Percentiles rank a stretch among this genome's conserved stretches.
These are phyloP conservation scores for Oryza rufipogon DNA, from an alignment of 176 grass and related monocot species.

Conservation along the genomic window DNA sequence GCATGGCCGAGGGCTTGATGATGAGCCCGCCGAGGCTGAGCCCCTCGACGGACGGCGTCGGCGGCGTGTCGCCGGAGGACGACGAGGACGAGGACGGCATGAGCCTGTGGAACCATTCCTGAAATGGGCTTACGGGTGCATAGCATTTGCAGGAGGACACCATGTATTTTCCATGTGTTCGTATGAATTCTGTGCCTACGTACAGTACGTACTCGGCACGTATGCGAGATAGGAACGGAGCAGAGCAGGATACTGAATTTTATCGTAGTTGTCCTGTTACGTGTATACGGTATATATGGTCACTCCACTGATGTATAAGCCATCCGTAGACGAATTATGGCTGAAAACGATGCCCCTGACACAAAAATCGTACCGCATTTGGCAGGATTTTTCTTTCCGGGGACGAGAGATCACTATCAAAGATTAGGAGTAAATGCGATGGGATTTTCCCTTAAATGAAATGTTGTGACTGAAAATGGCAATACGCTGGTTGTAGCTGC, in stretches of 20 bases:
- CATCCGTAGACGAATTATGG: neutral
- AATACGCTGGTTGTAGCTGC: neutral
- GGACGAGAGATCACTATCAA: neutral
- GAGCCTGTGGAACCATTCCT: conserved; percentile 63
- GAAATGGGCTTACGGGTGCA: neutral
- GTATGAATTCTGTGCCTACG: neutral
- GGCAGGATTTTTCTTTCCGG: neutral
- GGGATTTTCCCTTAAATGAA: neutral
- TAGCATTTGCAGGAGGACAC: neutral
- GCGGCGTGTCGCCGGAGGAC: conserved; percentile 12
- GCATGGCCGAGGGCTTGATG: conserved; percentile 91
- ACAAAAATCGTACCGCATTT: neutral
- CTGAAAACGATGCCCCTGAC: neutral
- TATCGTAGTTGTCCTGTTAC: neutral
- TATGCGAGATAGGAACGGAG: neutral
- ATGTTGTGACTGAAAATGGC: neutral
- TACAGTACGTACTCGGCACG: neutral
- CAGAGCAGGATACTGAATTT: neutral
- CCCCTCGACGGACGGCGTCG: neutral
- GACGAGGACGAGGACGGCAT: conserved; percentile 18
- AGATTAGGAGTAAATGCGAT: neutral
- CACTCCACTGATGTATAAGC: neutral
- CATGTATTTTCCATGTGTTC: neutral
- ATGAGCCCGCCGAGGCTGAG: conserved; percentile 78
- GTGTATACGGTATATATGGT: neutral